Conservation (phyloP, 2,329 filamentous ascomycete genomes). For the Pyrenochaeta sp. region DNA sequence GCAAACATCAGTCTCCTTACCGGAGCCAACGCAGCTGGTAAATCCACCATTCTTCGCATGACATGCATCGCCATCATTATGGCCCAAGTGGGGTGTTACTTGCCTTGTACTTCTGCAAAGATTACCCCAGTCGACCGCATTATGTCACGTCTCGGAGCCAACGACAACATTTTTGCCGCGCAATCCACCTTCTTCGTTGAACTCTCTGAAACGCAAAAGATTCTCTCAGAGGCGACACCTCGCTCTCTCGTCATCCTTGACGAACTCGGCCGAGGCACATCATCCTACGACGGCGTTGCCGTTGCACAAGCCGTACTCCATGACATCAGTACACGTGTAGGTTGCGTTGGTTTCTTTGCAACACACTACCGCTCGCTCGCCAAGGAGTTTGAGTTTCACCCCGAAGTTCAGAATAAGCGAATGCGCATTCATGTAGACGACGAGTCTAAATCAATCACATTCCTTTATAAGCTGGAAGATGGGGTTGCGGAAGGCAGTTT, state of each 20-base stretch:
- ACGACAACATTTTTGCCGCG: slow-evolving; percentile 98
- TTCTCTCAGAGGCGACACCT: slow-evolving; percentile 90
- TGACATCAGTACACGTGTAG: slow-evolving; percentile 90
- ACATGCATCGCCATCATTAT: slow-evolving; percentile 97
- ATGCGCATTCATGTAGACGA: slow-evolving; percentile 98
- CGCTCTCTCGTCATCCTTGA: slow-evolving; percentile 96
- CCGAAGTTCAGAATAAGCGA: slow-evolving; percentile 83
- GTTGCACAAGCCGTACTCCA: slow-evolving; percentile 98
- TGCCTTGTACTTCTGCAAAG: slow-evolving; percentile 82
- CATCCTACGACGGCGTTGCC: slow-evolving; percentile 94
- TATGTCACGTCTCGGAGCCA: slow-evolving; percentile 96
- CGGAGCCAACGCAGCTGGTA: slow-evolving; percentile 95
- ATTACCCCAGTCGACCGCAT: slow-evolving; percentile 95
- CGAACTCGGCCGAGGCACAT: slow-evolving; percentile 93
- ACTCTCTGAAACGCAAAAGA: slow-evolving; percentile 97
- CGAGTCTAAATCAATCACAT: slow-evolving; percentile 84
- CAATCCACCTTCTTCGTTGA: slow-evolving; percentile 99
- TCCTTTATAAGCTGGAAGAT: slow-evolving; percentile 91
- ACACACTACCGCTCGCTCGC: slow-evolving; percentile 97
- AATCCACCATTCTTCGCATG: slow-evolving; percentile 96
- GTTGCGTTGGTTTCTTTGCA: slow-evolving; percentile 94
- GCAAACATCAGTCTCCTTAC: slow-evolving; percentile 91
- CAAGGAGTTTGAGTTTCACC: slow-evolving; percentile 87
- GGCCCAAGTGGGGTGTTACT: slow-evolving; percentile 93
- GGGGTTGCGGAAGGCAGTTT: slow-evolving; percentile 97